Percentiles rank a stretch among this genome's conserved stretches.
phyloP scores from a whole-genome alignment of 1,284 basidiomycete genomes.

The Leccinum laetum region DNA sequence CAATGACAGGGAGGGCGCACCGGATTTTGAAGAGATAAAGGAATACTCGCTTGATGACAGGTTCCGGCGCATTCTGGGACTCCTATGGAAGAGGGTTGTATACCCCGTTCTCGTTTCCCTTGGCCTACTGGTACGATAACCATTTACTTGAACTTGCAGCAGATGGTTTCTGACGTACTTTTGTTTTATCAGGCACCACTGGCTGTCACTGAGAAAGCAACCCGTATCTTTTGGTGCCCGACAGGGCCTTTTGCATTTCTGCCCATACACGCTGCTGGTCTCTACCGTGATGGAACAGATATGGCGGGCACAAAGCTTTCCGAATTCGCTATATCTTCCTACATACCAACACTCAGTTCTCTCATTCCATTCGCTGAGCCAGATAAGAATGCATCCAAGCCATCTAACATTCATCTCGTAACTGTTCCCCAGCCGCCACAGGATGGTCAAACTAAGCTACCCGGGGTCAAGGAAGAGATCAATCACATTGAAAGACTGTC shows the following conservation, averaged over 20 bases:
- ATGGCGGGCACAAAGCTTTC: too few species aligned
- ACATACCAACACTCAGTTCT: neutral
- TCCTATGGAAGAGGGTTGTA: neutral
- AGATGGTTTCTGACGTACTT: too few species aligned
- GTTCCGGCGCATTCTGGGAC: neutral
- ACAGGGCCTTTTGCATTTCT: too few species aligned
- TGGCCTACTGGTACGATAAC: too few species aligned
- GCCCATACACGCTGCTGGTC: too few species aligned
- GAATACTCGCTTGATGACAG: neutral
- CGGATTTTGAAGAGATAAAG: neutral
- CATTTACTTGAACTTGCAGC: too few species aligned
- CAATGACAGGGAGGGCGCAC: neutral
- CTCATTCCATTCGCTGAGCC: neutral
- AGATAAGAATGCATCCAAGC: neutral
- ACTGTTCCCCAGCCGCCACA: neutral
- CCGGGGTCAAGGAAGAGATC: neutral
- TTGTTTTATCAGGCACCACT: too few species aligned
- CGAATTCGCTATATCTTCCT: too few species aligned
- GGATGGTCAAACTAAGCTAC: neutral
- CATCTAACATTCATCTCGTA: neutral
- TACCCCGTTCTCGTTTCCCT: neutral
- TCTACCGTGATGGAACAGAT: too few species aligned
- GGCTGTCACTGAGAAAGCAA: too few species aligned
- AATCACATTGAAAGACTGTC: neutral
- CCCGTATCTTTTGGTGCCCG: too few species aligned